Percentiles rank a stretch among this genome's conserved stretches.
Conservation (phyloP, 2,329 filamentous ascomycete species). For the Ophioceras dolichostomum region DNA sequence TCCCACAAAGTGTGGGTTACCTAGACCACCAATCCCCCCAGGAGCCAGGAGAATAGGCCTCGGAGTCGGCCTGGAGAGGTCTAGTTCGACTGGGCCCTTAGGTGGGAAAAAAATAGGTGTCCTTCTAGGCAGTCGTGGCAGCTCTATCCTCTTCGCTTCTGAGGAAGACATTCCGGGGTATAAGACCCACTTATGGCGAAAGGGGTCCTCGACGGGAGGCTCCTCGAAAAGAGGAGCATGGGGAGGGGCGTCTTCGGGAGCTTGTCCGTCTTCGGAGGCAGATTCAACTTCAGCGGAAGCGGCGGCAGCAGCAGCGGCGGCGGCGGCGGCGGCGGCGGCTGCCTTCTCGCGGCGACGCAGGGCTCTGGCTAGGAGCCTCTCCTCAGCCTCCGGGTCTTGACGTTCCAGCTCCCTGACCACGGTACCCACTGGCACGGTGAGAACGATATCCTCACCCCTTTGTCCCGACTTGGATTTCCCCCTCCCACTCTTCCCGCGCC, state of each 20-base stretch:
- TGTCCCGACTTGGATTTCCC: conserved; percentile 63
- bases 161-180: conserved; percentile 67
- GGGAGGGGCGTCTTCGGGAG: conserved; percentile 23
- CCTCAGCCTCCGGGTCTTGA: conserved; percentile 63
- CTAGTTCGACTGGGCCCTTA: conserved; percentile 56
- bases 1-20: conserved; percentile 86
- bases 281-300: too few species aligned
- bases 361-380: conserved; percentile 26
- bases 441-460: conserved; percentile 74
- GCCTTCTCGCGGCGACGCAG: conserved; percentile 7
- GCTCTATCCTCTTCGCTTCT: conserved; percentile 44
- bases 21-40: conserved; percentile 78
- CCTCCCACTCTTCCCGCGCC: conserved; percentile 64
- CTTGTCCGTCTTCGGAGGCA: conserved; percentile 14
- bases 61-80: conserved; percentile 65
- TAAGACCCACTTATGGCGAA: conserved; percentile 68
- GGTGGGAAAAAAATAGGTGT: conserved; percentile 54
- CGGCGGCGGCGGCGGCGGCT: conserved; percentile 3
- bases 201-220: conserved; percentile 27
- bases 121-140: conserved; percentile 38
- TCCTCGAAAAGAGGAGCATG: conserved; percentile 27
- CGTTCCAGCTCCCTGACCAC: conserved; percentile 74
- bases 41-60: conserved; percentile 75
- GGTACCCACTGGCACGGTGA: conserved; percentile 87
- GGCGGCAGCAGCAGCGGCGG: conserved; percentile 5